A percentile compares a stretch with the other conserved stretches of the same genome.
Conservation (phyloP, 192 early-diverging fungal species). For the Gryganskiella cystojenkinii region DNA sequence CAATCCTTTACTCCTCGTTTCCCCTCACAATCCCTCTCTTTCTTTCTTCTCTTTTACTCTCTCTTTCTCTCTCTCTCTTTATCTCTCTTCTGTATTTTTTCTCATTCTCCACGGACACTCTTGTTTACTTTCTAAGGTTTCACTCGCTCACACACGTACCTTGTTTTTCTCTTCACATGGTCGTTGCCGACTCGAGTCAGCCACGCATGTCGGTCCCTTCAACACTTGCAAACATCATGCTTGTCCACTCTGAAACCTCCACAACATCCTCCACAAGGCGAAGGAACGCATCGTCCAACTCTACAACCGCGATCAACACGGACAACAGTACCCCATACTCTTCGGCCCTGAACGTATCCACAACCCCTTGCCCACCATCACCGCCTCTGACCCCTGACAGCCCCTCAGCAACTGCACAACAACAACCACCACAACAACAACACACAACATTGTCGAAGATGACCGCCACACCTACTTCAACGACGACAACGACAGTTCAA, state of each 20-base stretch:
- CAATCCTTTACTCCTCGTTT: too few relatives aligned
- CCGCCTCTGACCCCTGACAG: background rate
- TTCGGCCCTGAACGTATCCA: background rate
- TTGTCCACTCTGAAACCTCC: constrained; percentile 17
- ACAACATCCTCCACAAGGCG: background rate
- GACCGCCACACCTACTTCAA: too few relatives aligned
- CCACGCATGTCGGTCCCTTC: constrained; percentile 22
- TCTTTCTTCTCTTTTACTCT: background rate
- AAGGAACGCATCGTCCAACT: background rate
- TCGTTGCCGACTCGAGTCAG: constrained; percentile 21
- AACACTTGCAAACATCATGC: constrained; percentile 16
- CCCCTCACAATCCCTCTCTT: background rate
- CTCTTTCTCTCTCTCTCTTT: constrained; percentile 1
- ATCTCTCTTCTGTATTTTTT: background rate
- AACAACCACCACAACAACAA: too few relatives aligned
- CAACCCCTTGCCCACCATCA: background rate
- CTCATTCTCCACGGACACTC: background rate
- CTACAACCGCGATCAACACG: background rate
- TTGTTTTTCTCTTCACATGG: too few relatives aligned
- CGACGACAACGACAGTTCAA: background rate
- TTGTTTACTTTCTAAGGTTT: too few relatives aligned
- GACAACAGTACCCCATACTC: background rate
- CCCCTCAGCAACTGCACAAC: background rate
- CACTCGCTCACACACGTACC: too few relatives aligned
- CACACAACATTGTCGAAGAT: too few relatives aligned